These are phyloP conservation scores for Pseudogymnoascus sp. DNA, from an alignment of 2,329 filamentous ascomycete species.

Conservation along the genomic window DNA sequence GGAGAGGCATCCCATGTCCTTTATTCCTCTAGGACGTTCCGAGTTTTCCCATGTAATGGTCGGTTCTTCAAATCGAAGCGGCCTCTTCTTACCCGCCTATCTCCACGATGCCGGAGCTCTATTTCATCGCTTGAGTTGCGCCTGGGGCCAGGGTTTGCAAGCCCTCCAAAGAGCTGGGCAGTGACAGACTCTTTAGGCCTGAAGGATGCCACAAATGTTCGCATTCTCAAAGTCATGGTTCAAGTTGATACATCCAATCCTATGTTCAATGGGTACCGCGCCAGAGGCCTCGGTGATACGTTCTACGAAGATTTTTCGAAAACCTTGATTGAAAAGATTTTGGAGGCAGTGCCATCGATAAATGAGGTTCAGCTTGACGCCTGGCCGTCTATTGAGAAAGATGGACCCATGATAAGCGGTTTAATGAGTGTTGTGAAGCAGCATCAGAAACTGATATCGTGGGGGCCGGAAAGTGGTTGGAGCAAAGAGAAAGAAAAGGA, in stretches of 20 bases:
- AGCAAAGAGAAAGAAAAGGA: constrained; percentile 35
- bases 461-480: constrained; percentile 64
- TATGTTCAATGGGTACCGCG: constrained; percentile 60
- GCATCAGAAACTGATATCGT: constrained; percentile 49
- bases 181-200: constrained; percentile 60
- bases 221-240: constrained; percentile 58
- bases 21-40: constrained; percentile 55
- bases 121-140: constrained; percentile 62
- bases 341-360: constrained; percentile 50
- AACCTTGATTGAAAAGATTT: constrained; percentile 47
- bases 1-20: constrained; percentile 58
- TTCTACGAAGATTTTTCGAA: constrained; percentile 65
- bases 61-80: constrained; percentile 67
- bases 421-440: constrained; percentile 47
- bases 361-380: constrained; percentile 62
- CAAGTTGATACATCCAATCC: constrained; percentile 64
- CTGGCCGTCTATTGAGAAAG: constrained; percentile 57
- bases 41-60: constrained; percentile 60
- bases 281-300: constrained; percentile 43
- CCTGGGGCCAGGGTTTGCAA: constrained; percentile 65
- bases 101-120: constrained; percentile 49
- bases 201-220: constrained; percentile 51
- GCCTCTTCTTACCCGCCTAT: constrained; percentile 61
- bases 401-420: constrained; percentile 55
- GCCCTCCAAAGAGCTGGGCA: constrained; percentile 63